Conservation (phyloP, 2,329 filamentous ascomycete species). For the Monilinia aucupariae region DNA sequence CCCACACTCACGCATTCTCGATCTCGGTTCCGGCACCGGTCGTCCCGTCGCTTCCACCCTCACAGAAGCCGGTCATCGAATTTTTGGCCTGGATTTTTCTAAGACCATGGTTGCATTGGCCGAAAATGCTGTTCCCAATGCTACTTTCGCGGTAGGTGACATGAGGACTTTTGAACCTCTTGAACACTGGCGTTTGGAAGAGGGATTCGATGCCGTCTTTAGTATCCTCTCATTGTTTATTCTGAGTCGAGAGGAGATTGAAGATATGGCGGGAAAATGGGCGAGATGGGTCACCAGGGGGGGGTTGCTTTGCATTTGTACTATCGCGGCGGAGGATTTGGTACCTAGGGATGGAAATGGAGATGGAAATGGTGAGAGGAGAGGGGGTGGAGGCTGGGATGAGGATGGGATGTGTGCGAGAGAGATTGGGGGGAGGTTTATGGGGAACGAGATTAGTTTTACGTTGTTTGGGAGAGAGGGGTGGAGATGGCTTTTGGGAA, state of each 20-base stretch:
- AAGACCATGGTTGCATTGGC: background rate
- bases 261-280: background rate
- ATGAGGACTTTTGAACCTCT: background rate
- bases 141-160: background rate
- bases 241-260: background rate
- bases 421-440: background rate
- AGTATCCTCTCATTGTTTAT: background rate
- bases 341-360: background rate
- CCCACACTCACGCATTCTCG: background rate
- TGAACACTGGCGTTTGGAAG: background rate
- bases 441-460: background rate
- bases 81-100: background rate
- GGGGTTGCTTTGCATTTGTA: background rate
- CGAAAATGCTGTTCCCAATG: background rate
- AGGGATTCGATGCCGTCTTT: background rate
- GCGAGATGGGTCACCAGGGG: background rate
- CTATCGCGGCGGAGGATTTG: background rate
- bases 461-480: background rate
- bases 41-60: background rate
- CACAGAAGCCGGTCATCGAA: background rate
- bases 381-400: background rate
- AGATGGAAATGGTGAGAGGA: background rate
- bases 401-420: background rate
- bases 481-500: conserved; percentile 4
- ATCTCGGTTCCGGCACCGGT: background rate